Evolutionary conservation across 106 monocot species (phyloP), one percentile per base, ranked within the genome.

Genomic region (Amphibolis antarctica): DNA sequence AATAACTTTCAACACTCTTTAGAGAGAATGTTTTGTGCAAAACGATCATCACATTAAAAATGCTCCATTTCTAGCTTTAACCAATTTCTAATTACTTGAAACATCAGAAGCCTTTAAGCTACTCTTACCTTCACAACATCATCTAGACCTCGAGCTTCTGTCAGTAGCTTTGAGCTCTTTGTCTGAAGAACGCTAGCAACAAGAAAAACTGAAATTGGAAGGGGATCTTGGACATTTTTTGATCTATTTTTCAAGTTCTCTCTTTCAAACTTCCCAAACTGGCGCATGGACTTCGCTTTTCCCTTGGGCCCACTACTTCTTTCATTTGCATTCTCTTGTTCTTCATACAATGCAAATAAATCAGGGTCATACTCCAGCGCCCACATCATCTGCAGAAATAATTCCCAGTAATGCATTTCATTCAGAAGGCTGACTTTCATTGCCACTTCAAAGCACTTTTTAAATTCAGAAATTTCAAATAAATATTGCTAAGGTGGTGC

Each of bases 131-230:
- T 88, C 26, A 93, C 76, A 72, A 93, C 85, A 70, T 93, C 93
- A 77, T 93, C 93, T 10, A 93, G 42, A 24, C 93, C 93, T 46
- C 76, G 70, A 49, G 93, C 93, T 80, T 93, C 88, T 29, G 76
- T 80, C 79, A 93, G 21, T 44, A 93, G 69, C 68, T 80, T 88
- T 42, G 79, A 61, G 26, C 88, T 93, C 66, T 88, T 88, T 49
- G 83, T 71, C 70, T 88, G 85, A 58, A 93, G 81, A 46, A 93
- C 93, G 72, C 88, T 85, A 15, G 93, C 93, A 67, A 93, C 93
- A 63, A 93, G 78, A 62, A 93, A 93, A 71, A 88, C 88, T 24
- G 93, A 81, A 57, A 93, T 93, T 5, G 93, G 93, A 23, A 93
- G 75, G 22, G 88, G 88, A n/a, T 60, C 78, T 12, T 83, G 82